phyloP scores from a whole-genome alignment of 495 filamentous ascomycete genomes.

The Cercophora newfieldiana region DNA sequence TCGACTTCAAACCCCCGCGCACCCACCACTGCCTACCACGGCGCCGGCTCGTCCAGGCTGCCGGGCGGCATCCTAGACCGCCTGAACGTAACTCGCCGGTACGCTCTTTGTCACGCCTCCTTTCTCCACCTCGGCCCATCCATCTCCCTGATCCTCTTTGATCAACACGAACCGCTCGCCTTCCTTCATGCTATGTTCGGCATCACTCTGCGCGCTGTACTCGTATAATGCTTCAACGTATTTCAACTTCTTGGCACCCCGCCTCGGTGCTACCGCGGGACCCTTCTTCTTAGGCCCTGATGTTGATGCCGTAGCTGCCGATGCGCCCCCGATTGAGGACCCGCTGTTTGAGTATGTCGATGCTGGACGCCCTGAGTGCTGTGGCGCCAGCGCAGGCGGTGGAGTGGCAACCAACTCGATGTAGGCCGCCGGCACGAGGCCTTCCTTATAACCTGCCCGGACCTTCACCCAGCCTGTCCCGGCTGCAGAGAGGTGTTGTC shows the following conservation, averaged over 20 bases:
- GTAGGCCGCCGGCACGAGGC: conserved; percentile 85
- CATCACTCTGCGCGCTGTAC: conserved; percentile 80
- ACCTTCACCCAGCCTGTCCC: conserved; percentile 91
- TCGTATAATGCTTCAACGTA: conserved; percentile 94
- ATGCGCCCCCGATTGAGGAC: conserved; percentile 57
- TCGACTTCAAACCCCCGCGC: not conserved
- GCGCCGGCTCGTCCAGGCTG: not conserved
- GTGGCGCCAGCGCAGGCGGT: conserved; percentile 49
- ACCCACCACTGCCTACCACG: not conserved
- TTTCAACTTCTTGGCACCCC: conserved; percentile 92
- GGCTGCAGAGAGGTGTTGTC: conserved; percentile 57
- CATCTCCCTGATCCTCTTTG: conserved; percentile 81
- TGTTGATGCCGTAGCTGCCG: conserved; percentile 41
- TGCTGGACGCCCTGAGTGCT: conserved; percentile 52
- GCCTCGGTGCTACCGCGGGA: conserved; percentile 85
- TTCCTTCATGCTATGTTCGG: conserved; percentile 85
- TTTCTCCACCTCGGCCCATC: conserved; percentile 95
- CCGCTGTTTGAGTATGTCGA: conserved; percentile 83
- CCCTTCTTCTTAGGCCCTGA: conserved; percentile 76
- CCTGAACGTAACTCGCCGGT: conserved; percentile 88
- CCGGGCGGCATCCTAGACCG: conserved; percentile 47
- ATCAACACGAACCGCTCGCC: conserved; percentile 91
- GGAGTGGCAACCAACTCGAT: conserved; percentile 38
- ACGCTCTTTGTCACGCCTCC: conserved; percentile 89
- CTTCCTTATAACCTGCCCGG: conserved; percentile 65